phyloP scores from a whole-genome alignment of 148 eudicot species.

The Chenopodium formosanum region DNA sequence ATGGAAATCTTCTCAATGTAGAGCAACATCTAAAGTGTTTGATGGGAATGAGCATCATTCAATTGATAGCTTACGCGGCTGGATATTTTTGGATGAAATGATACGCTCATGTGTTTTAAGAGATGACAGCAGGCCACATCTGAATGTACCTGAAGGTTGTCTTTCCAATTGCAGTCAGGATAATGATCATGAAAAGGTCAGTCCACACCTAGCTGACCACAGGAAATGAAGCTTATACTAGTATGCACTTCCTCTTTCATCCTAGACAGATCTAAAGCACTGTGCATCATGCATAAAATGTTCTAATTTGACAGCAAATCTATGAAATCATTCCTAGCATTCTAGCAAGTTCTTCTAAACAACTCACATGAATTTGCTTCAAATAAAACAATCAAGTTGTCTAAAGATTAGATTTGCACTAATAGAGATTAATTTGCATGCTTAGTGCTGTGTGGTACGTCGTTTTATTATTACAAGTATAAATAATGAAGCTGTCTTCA shows the following conservation, averaged over 20 bases:
- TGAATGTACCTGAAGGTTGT: conserved; percentile 38
- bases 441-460: not conserved
- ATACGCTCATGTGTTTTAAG: conserved; percentile 47
- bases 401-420: not conserved
- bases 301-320: not conserved
- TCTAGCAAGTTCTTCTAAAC: not conserved
- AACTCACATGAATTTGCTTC: not conserved
- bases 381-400: not conserved
- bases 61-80: conserved; percentile 38
- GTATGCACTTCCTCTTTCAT: conserved; percentile 1
- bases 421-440: not conserved
- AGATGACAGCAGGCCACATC: conserved; percentile 42
- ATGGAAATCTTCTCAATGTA: conserved; percentile 22
- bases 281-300: not conserved
- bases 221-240: conserved; percentile 14
- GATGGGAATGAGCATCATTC: conserved; percentile 21
- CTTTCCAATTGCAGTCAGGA: conserved; percentile 30
- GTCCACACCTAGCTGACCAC: conserved; percentile 23
- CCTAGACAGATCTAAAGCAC: not conserved
- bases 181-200: conserved; percentile 39
- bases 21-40: conserved; percentile 23
- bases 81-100: conserved; percentile 63
- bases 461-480: not conserved
- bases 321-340: not conserved
- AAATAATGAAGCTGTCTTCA: not conserved